A percentile compares a stretch with the other conserved stretches of the same genome.
phyloP scores from a whole-genome alignment of 352 stramenopile species.

The Halophytophthora batemanensis region DNA sequence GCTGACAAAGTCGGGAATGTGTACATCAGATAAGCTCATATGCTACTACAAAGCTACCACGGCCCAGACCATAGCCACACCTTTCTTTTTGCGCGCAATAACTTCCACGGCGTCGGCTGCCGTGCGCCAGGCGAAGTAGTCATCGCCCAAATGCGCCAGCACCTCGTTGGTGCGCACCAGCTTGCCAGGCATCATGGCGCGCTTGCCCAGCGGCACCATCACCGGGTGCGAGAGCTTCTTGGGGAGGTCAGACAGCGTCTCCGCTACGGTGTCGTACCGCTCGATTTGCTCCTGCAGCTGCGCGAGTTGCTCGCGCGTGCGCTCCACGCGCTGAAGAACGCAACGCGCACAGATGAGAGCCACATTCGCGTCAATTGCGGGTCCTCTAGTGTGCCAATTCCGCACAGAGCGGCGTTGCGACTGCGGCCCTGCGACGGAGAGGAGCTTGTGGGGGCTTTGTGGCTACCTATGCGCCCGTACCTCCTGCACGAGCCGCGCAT shows the following conservation, averaged over 20 bases:
- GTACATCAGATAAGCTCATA: background rate
- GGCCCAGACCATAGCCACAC: constrained; percentile 15
- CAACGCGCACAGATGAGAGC: background rate
- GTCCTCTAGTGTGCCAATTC: background rate
- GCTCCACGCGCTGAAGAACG: constrained; percentile 50
- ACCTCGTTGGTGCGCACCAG: constrained; percentile 86
- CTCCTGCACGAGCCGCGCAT: constrained; percentile 62
- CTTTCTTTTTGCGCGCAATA: constrained; percentile 77
- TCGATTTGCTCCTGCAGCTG: constrained; percentile 54
- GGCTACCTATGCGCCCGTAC: constrained; percentile 14
- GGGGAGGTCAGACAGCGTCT: constrained; percentile 61
- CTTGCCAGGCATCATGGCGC: constrained; percentile 78
- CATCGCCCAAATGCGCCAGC: constrained; percentile 73
- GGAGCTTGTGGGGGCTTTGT: background rate
- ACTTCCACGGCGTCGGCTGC: constrained; percentile 53
- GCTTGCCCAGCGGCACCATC: constrained; percentile 84
- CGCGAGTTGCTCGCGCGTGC: constrained; percentile 42
- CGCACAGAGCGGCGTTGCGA: too few relatives aligned
- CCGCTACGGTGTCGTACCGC: constrained; percentile 47
- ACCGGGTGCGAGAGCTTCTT: constrained; percentile 77
- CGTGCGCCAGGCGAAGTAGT: constrained; percentile 81
- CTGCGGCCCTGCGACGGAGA: background rate
- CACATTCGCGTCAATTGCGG: too few relatives aligned
- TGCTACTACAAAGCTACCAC: background rate
- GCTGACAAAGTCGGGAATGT: constrained; percentile 20